Evolutionary conservation across 495 filamentous ascomycete genomes (phyloP).

Genomic region (Penicillium riverlandense): DNA sequence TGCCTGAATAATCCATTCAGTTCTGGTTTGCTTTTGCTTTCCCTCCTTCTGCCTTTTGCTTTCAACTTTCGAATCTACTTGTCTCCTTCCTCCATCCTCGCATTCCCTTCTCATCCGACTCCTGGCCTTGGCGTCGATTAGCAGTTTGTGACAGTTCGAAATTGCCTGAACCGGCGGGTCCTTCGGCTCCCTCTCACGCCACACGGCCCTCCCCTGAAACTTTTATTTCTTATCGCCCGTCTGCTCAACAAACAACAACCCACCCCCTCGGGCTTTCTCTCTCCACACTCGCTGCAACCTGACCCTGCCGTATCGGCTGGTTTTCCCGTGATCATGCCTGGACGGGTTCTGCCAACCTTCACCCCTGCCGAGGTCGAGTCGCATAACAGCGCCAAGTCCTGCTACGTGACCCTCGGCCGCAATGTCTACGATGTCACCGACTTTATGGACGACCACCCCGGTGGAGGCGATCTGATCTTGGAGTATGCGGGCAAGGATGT

Average conservation of each 20-base stretch:
- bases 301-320: neutral
- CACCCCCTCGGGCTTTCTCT: constrained; percentile 1
- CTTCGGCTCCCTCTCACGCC: constrained; percentile 3
- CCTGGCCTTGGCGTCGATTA: too few relatives aligned
- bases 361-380: constrained; percentile 68
- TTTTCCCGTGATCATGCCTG: constrained; percentile 30
- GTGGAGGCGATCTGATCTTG: constrained; percentile 80
- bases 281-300: neutral
- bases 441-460: constrained; percentile 85
- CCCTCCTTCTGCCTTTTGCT: too few relatives aligned
- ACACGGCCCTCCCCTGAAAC: constrained; percentile 1
- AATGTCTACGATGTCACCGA: constrained; percentile 93
- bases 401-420: constrained; percentile 83
- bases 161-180: constrained; percentile 5
- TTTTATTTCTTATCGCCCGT: neutral
- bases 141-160: neutral
- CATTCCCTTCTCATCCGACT: too few relatives aligned
- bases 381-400: constrained; percentile 75
- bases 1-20: too few relatives aligned
- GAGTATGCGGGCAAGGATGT: constrained; percentile 90
- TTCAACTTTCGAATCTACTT: too few relatives aligned
- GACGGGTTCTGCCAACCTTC: constrained; percentile 69
- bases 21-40: too few relatives aligned
- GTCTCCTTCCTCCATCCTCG: too few relatives aligned
- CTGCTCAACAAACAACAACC: neutral